Evolutionary conservation across 1,284 basidiomycete species (phyloP), one percentile per base, ranked within the genome.

Genomic region (Flammula alnicola): DNA sequence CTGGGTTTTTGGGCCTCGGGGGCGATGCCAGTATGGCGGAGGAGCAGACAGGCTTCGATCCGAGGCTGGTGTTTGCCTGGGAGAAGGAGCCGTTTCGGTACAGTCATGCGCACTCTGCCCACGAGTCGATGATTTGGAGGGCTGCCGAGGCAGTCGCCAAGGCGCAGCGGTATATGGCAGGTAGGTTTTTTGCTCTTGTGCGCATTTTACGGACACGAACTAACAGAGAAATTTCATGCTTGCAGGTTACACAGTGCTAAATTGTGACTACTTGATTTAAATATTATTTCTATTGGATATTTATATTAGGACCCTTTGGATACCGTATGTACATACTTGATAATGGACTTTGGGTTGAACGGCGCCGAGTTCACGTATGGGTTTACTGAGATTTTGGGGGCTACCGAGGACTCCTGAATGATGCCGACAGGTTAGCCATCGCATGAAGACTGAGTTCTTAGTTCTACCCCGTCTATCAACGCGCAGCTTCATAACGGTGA

Each of bases 61-160:
- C 63, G 20, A 58, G 68, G 31, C 58, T 71, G 22, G 67, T 70
- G 10, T 69, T 70, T 55, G 54, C 66, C 17, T 57, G 58, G 44
- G 63, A 68, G 48, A 58, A 60, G 17, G 64, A 70, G 43, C 64
- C 68, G 7, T 71, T 70, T 49, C 53, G 62, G 17, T 61, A 64
- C 25, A 58, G 63, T 29, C 63, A 68, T 36, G 67, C 68, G 7
- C 66, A 71, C 49, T 62, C 66, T 8, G 33, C 49, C 16, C 56
- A 62, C 19, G 66, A 69, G 40, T 51, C 44, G 17, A 52, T 52
- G 35, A 56, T 69, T 19, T 71, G 69, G 69, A 60, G 51, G 35
- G 57, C 56, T 14, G 63, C 66, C 14, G 66, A 67, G 44, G 42
- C 46, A 3, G 53, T 62, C 7, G 39, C 42, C 14, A 49, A 59